Evolutionary conservation across 2,329 filamentous ascomycete species (phyloP).

Genomic region (Botrytis fabae): DNA sequence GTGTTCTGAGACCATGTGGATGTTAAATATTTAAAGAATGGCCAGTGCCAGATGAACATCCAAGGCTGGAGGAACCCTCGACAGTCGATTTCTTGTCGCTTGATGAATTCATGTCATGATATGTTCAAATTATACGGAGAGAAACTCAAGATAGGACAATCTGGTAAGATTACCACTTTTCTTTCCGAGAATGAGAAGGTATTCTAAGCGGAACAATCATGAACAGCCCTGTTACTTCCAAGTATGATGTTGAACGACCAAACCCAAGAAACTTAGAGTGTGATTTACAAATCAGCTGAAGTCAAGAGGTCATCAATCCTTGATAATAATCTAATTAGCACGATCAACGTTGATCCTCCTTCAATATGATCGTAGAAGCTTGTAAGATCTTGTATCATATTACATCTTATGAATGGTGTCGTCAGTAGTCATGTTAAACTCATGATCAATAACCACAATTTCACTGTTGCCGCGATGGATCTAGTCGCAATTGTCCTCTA

Average conservation of each 20-base stretch:
- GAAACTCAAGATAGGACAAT: slow-evolving; percentile 26
- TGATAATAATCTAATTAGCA: slow-evolving; percentile 37
- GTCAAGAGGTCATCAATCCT: slow-evolving; percentile 36
- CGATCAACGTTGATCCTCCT: slow-evolving; percentile 25
- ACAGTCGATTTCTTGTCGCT: no score
- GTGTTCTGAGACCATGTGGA: background rate
- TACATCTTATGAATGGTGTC: slow-evolving; percentile 48
- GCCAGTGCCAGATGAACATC: background rate
- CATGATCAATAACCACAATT: slow-evolving; percentile 50
- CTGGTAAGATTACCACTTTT: slow-evolving; percentile 54
- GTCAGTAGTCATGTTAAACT: slow-evolving; percentile 46
- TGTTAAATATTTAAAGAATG: background rate
- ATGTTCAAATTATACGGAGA: slow-evolving; percentile 9
- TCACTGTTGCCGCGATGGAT: slow-evolving; percentile 65
- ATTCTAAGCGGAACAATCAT: slow-evolving; percentile 62
- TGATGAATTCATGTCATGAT: no score
- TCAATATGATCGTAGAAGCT: slow-evolving; percentile 41
- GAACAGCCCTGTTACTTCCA: slow-evolving; percentile 55
- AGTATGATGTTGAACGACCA: slow-evolving; percentile 50
- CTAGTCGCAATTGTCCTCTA: slow-evolving; percentile 43
- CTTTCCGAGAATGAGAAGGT: slow-evolving; percentile 52
- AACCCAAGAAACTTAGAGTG: slow-evolving; percentile 35
- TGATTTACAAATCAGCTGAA: slow-evolving; percentile 28
- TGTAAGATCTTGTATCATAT: slow-evolving; percentile 43
- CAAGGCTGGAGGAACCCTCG: background rate